These are phyloP conservation scores for Farysia itapuensis DNA, from an alignment of 1,284 basidiomycete genomes.

Conservation along the genomic window DNA sequence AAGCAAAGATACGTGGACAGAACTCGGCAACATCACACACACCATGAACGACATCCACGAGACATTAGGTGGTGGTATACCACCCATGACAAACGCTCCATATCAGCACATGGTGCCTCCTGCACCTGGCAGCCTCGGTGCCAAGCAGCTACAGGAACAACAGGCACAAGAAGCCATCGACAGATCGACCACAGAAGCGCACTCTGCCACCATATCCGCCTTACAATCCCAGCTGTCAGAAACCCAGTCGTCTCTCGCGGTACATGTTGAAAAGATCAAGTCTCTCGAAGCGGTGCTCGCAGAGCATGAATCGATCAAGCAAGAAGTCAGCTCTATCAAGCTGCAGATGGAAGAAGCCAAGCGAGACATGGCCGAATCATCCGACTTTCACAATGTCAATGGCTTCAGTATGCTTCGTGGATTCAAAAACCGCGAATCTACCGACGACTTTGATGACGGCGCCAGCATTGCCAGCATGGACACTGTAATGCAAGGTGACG, in stretches of 20 bases:
- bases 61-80: constrained; percentile 75
- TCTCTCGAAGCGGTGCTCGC: constrained; percentile 75
- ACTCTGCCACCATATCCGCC: constrained; percentile 59
- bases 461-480: constrained; percentile 53
- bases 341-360: constrained; percentile 59
- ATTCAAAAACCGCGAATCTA: constrained; percentile 2
- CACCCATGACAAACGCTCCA: constrained; percentile 54
- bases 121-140: constrained; percentile 5
- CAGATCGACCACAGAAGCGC: constrained; percentile 20
- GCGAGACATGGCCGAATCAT: constrained; percentile 39
- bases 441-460: constrained; percentile 48
- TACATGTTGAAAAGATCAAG: constrained; percentile 81
- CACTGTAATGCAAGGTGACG: constrained; percentile 38
- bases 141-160: constrained; percentile 16
- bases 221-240: constrained; percentile 82
- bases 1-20: constrained; percentile 88
- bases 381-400: constrained; percentile 10
- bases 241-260: constrained; percentile 77
- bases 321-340: constrained; percentile 69
- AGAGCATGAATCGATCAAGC: constrained; percentile 83
- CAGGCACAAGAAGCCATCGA: constrained; percentile 19
- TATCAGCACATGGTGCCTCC: constrained; percentile 56
- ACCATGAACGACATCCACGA: constrained; percentile 89
- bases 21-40: constrained; percentile 77
- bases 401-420: constrained; percentile 19